phyloP scores from a whole-genome alignment of 257 asterid species.

The Solanum tacnaense region DNA sequence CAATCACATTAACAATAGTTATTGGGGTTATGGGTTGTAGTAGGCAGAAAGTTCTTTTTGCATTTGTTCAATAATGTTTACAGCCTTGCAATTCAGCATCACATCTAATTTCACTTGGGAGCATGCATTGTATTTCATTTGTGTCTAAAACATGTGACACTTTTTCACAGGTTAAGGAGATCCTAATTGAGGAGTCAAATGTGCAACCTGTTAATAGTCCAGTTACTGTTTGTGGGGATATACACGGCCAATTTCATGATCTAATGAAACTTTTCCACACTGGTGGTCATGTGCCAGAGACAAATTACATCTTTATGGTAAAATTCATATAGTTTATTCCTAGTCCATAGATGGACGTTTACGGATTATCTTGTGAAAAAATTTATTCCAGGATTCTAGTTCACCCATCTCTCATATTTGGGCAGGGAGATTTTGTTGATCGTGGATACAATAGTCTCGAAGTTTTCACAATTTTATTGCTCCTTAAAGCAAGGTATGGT shows the following conservation, averaged over 20 bases:
- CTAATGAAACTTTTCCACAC: constrained; percentile 97
- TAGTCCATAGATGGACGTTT: not conserved
- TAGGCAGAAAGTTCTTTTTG: not conserved
- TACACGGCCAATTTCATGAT: constrained; percentile 97
- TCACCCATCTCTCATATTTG: constrained; percentile 8
- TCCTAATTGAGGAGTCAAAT: constrained; percentile 95
- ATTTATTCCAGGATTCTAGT: not conserved
- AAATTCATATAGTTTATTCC: not conserved
- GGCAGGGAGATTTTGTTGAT: constrained; percentile 97
- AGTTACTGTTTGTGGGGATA: constrained; percentile 98
- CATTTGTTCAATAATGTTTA: not conserved
- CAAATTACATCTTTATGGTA: constrained; percentile 98
- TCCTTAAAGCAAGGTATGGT: constrained; percentile 88
- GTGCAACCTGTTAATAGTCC: constrained; percentile 99
- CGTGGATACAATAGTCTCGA: constrained; percentile 98
- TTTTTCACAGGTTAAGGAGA: constrained; percentile 80
- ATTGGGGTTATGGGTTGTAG: not conserved
- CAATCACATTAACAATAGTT: not conserved
- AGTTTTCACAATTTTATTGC: constrained; percentile 94
- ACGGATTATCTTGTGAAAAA: not conserved
- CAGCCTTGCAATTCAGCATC: not conserved
- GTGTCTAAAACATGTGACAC: not conserved
- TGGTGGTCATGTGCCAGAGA: constrained; percentile 98
- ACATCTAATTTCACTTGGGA: not conserved
- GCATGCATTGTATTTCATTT: not conserved